Base-by-base conservation (phyloP, 2,329 filamentous ascomycete species). In the Diaporthe nobilis region DNA sequence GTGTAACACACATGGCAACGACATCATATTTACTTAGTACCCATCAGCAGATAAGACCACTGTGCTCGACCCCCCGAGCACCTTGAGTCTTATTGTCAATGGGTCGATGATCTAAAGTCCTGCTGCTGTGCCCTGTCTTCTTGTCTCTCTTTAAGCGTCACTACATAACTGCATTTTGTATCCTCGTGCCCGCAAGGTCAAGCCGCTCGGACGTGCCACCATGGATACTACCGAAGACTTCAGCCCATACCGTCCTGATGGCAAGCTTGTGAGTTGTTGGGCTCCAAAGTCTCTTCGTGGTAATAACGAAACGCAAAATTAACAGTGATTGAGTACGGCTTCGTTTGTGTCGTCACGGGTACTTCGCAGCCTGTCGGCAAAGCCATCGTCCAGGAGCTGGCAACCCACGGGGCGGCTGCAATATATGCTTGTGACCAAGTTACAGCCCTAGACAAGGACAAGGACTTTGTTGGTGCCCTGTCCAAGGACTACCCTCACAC, bases 361-460 rank as follows among this genome's bases (percentile, higher is more conserved):
- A 90, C 91, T 34, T 88, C 88, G 1, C 89, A 91, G 79, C 88
- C 91, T 2, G 86, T 93, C 20, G 91, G 91, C 12, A 87, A 87
- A 78, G 90, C 91, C 37, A 91, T 92, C 73, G 87, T 91, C 25
- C 82, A 85, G 57, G 91, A 93, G 80, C 84, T 92, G 53, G 91
- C 91, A 90, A 90, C 90, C 61, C 91, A 92, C 80, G 91, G 91
- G 57, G 91, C 91, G 77, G 91, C 91, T 58, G 91, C 89, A 79
- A 90, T 92, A 78, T 92, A 92, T 79, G 88, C 89, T 61, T 91
- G 90, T 82, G 87, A 89, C 60, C 84, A 84, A 31, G 80, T 84
- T 55, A 84, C 85, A 22, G 82, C 82, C 42, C 83, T 85, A 44
- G 83, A 85, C 55, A 76, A 78, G 25, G 87, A 86, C 79, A 81